These are phyloP conservation scores for Kernera saxatilis DNA, from an alignment of 345 rosid genomes.

Conservation along the genomic window DNA sequence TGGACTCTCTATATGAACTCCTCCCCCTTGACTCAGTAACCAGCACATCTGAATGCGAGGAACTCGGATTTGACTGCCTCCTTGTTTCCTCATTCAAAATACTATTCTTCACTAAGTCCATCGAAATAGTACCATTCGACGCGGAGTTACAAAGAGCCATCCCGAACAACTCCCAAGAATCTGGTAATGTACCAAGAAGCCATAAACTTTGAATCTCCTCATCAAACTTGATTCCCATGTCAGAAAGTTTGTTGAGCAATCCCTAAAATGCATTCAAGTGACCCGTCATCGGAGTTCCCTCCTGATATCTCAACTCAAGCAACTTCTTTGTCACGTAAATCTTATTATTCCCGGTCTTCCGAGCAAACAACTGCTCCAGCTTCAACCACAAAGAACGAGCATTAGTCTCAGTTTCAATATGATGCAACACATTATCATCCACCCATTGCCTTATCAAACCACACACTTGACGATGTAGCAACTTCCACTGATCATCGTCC, in stretches of 20 bases:
- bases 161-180: not conserved
- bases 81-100: not conserved
- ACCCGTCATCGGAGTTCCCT: not conserved
- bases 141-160: not conserved
- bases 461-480: not conserved
- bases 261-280: not conserved
- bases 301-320: not conserved
- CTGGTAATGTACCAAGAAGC: not conserved
- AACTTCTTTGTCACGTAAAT: not conserved
- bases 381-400: not conserved
- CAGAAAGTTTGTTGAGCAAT: not conserved
- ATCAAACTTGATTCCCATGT: not conserved
- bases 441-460: not conserved
- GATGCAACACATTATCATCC: not conserved
- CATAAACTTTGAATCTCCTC: not conserved
- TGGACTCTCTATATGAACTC: not conserved
- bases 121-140: not conserved
- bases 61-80: not conserved
- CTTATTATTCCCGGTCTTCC: not conserved
- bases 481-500: not conserved
- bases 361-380: not conserved
- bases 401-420: not conserved
- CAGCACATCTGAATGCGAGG: not conserved
- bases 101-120: not conserved
- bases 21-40: not conserved